Conservation (phyloP, 768 basidiomycete species). For the Hypholoma sublateritium region DNA sequence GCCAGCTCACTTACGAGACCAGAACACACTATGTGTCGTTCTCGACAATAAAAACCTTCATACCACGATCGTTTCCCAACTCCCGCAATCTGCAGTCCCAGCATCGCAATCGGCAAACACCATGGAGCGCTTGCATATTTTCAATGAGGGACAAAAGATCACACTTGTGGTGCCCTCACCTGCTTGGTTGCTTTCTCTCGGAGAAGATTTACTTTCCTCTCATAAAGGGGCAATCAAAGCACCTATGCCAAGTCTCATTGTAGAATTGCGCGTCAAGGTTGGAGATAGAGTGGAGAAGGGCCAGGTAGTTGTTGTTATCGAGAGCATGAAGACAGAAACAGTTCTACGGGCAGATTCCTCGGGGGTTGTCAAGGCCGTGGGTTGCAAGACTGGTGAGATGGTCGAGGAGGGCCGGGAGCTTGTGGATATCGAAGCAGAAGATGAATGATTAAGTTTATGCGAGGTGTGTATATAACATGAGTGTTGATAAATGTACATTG, state of each 20-base stretch:
- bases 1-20: conserved; percentile 53
- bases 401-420: conserved; percentile 85
- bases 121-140: conserved; percentile 78
- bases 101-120: conserved; percentile 54
- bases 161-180: conserved; percentile 70
- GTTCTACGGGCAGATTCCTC: conserved; percentile 69
- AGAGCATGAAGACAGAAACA: conserved; percentile 98
- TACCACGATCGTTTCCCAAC: conserved; percentile 78
- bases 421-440: conserved; percentile 60
- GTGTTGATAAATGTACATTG: conserved; percentile 1
- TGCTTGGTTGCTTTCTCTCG: conserved; percentile 66
- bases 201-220: conserved; percentile 51
- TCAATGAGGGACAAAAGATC: conserved; percentile 61
- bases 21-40: conserved; percentile 52
- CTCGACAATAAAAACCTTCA: conserved; percentile 48
- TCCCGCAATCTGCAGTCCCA: conserved; percentile 50
- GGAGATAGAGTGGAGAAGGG: conserved; percentile 83
- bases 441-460: conserved; percentile 16
- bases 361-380: conserved; percentile 71
- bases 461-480: background rate
- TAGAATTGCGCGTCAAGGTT: conserved; percentile 77
- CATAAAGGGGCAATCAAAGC: conserved; percentile 70
- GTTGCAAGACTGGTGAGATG: conserved; percentile 86
- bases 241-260: conserved; percentile 93
- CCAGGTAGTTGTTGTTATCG: conserved; percentile 79